Base-by-base conservation (phyloP, 1,284 basidiomycete species). In the Boletus semigastroideus region DNA sequence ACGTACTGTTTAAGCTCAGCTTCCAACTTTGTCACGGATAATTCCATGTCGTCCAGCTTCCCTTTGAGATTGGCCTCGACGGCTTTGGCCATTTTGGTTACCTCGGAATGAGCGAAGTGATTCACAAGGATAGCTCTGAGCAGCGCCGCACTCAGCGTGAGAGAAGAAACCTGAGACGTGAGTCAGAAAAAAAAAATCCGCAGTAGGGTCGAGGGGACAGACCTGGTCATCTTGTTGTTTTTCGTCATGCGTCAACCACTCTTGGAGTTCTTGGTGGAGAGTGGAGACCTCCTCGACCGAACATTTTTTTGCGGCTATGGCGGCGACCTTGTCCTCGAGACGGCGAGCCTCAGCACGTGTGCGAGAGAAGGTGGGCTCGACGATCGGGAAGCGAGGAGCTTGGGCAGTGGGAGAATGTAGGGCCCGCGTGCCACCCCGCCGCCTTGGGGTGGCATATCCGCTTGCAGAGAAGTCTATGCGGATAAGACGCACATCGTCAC, bases 41-140 rank as follows among this genome's bases (percentile, higher is more conserved):
- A 67, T 69, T 87, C 81, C 54, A 80, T 72, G 61, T 85, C 83
- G 54, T 86, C 83, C 39, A 90, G 66, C 69, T 79, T 80, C 55
- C 75, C 72, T 70, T 80, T 84, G 61, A 88, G 74, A 53, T 72
- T 75, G 42, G 74, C 70, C 72, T 90, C 86, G 44, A 77, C 70
- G 48, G 68, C 72, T 69, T 83, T 87, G 43, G 85, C 78, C 56
- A 73, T 69, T 71, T 83, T 86, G 63, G 77, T 82, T 51, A 82
- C 80, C 66, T 90, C 87, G 33, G 83, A 82, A 70, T 89, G 87
- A 56, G 86, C 84, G 46, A 82, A 71, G 67, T 90, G 86, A 64
- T 91, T 91, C 72, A 86, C 80, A 51, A 91, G 78, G 66, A 91
- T 91, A 49, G 88, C 88, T 57, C 83, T 83, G 63, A 91, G 73